phyloP scores from a whole-genome alignment of 192 early-diverging fungal genomes.

The Rhizophagus prolifer region DNA sequence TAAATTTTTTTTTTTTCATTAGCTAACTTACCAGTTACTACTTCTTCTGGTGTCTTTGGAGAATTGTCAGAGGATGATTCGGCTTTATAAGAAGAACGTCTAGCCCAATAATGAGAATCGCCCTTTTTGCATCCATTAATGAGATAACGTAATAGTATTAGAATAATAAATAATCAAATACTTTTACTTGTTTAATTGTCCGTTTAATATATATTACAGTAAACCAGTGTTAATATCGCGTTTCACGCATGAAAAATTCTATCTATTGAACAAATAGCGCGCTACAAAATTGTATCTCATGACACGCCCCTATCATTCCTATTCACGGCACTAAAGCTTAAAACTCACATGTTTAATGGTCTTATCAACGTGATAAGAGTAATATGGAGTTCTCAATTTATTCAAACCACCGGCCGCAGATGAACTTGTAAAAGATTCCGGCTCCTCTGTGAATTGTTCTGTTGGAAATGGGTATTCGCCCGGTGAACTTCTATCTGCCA shows the following conservation, averaged over 20 bases:
- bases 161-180: too few relatives aligned
- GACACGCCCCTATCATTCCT: neutral
- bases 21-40: neutral
- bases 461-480: too few relatives aligned
- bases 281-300: neutral
- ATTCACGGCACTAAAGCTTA: neutral
- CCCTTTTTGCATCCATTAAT: neutral
- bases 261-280: too few relatives aligned
- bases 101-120: conserved; percentile 26
- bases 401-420: neutral
- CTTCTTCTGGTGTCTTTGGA: neutral
- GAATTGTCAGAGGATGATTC: neutral
- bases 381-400: conserved; percentile 11
- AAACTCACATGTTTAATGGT: conserved; percentile 21
- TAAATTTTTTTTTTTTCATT: neutral
- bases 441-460: neutral
- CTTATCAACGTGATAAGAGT: conserved; percentile 27
- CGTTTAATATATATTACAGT: too few relatives aligned
- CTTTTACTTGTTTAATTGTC: too few relatives aligned
- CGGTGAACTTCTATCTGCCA: too few relatives aligned
- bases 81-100: neutral
- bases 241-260: too few relatives aligned
- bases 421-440: neutral
- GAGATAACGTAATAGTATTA: too few relatives aligned
- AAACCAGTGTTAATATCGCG: too few relatives aligned